These are phyloP conservation scores for Aspergillus quadrilineatus DNA, from an alignment of 2,329 filamentous ascomycete genomes.

Conservation along the genomic window DNA sequence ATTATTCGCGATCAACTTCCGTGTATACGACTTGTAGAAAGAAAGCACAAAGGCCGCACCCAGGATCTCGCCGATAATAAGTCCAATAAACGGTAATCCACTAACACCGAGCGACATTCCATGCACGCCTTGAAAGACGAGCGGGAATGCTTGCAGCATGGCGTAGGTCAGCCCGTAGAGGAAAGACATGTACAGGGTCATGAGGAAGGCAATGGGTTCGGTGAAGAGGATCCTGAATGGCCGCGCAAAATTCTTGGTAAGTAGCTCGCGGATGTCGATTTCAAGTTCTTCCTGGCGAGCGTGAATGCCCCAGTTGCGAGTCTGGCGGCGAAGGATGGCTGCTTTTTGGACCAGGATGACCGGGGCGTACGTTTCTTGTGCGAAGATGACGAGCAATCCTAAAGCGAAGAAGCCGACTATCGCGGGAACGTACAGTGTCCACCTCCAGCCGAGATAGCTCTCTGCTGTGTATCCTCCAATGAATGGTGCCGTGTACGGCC, in stretches of 20 bases:
- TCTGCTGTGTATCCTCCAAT: constrained; percentile 50
- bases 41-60: constrained; percentile 20
- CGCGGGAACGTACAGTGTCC: constrained; percentile 49
- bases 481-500: constrained; percentile 49
- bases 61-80: constrained; percentile 22
- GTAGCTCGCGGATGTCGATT: constrained; percentile 18
- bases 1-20: constrained; percentile 21
- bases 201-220: constrained; percentile 26
- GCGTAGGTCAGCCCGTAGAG: constrained; percentile 25
- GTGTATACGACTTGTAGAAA: constrained; percentile 16
- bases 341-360: constrained; percentile 21
- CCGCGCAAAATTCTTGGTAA: constrained; percentile 24
- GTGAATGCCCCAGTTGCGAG: constrained; percentile 25
- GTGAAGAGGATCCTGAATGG: constrained; percentile 23
- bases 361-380: constrained; percentile 55
- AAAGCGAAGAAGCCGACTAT: constrained; percentile 53
- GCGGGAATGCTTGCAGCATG: constrained; percentile 23
- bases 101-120: constrained; percentile 18
- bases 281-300: constrained; percentile 24
- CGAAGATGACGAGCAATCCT: constrained; percentile 35
- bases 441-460: constrained; percentile 49
- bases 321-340: constrained; percentile 21
- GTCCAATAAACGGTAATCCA: constrained; percentile 22
- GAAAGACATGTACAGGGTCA: constrained; percentile 28
- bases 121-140: constrained; percentile 21